Percentiles rank a stretch among this genome's conserved stretches.
Evolutionary conservation across 2,329 filamentous ascomycete species (phyloP).

Genomic region (Clonostachys rosea): DNA sequence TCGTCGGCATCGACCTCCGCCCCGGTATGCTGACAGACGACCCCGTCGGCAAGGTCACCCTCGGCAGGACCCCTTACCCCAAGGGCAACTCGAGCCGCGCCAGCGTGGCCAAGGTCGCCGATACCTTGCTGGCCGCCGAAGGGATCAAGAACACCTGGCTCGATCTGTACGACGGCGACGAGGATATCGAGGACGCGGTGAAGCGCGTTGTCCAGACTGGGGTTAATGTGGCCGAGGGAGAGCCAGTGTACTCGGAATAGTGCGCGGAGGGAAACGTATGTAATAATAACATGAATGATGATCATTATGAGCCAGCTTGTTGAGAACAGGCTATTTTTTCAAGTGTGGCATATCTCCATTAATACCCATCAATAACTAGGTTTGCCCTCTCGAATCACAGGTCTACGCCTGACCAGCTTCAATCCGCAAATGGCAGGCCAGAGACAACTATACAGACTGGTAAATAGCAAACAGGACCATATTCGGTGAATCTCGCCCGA

Average conservation of each 20-base stretch:
- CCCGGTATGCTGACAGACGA: conserved; percentile 46
- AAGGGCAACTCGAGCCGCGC: conserved; percentile 44
- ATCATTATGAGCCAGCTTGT: not conserved
- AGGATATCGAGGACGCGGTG: conserved; percentile 41
- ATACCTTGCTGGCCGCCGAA: conserved; percentile 45
- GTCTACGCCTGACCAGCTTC: too few relatives aligned
- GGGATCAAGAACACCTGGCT: conserved; percentile 45
- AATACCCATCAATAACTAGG: too few relatives aligned
- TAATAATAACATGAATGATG: not conserved
- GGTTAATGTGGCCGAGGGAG: conserved; percentile 48
- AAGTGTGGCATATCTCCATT: too few relatives aligned
- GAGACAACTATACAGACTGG: too few relatives aligned
- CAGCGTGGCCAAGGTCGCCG: conserved; percentile 55
- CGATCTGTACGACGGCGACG: conserved; percentile 49
- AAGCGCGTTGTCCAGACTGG: conserved; percentile 40
- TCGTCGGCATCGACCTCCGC: conserved; percentile 48
- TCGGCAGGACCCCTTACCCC: conserved; percentile 36
- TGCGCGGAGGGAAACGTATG: not conserved
- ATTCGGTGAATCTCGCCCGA: too few relatives aligned
- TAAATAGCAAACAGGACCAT: too few relatives aligned
- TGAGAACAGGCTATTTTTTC: not conserved
- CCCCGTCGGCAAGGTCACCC: conserved; percentile 37
- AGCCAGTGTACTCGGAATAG: conserved; percentile 25
- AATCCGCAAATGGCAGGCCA: too few relatives aligned
- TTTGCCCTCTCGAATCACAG: too few relatives aligned